Base-by-base conservation (phyloP, 345 rosid genomes). In the Linum tenue region DNA sequence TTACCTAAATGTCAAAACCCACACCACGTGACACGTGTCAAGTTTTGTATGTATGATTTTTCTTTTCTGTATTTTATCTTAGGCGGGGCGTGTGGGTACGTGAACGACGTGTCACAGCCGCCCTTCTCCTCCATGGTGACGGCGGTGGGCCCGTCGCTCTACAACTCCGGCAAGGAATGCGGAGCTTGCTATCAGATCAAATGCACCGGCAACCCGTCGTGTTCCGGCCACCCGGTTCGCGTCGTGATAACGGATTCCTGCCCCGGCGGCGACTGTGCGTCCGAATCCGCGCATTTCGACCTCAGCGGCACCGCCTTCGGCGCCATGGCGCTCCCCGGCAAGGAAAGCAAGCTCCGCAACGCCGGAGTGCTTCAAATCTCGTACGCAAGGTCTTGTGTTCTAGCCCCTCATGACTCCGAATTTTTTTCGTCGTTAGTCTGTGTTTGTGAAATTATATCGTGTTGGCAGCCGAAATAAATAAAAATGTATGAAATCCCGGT, bases 41-140 rank as follows among this genome's bases (percentile, higher is more conserved):
- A 2, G 4, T 5, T 4, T 64, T 50, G 31, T 8, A 22, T n/a
- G 1, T 4, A 44, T 39, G 16, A 7, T 7, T 6, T 7, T 6
- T 44, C 16, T 3, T 9, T 14, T 31, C 5, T 39, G 69, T 38
- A 11, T 58, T 3, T 38, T 48, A n/a, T 48, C 75, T 76, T 65
- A 83, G 87, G 87, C 60, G 88, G 88, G 10, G 55, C 85, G 41
- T 81, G 88, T 56, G 88, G 88, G 15, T 84, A 81, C 17, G 82
- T 82, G 1, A 67, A 37, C 44, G 70, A 73, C 2, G 85, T 84
- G 64, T 73, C 77, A 2, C 62, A 65, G 38, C 39, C 75, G 6
- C 84, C 85, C 0, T 81, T 84, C 75, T 70, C 78, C 62, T 79
- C 85, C 35, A 68, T 77, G 72, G 74, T 84, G 1, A 75, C 85